phyloP scores from a whole-genome alignment of 176 grass and related monocot species.

The Hsuehochloa calcarea region DNA sequence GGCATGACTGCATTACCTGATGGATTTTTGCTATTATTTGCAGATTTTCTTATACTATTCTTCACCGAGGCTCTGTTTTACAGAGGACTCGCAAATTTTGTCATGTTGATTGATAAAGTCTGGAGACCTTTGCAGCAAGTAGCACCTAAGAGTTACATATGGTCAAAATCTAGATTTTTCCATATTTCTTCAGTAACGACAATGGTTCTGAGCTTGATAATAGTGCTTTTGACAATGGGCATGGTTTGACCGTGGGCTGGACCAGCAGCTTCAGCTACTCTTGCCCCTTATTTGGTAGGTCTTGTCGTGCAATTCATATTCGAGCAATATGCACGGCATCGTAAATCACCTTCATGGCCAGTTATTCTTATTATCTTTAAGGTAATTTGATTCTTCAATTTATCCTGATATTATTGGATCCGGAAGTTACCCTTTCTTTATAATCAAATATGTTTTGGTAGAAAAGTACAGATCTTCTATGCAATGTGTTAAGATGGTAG shows the following conservation, averaged over 20 bases:
- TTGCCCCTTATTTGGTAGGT: constrained; percentile 92
- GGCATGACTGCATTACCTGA: constrained; percentile 23
- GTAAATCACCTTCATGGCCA: constrained; percentile 86
- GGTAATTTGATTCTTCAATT: constrained; percentile 43
- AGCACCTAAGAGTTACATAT: constrained; percentile 49
- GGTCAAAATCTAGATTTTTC: constrained; percentile 66
- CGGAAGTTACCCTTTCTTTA: constrained; percentile 17
- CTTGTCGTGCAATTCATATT: constrained; percentile 92
- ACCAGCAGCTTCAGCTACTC: constrained; percentile 91
- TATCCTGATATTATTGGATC: background rate
- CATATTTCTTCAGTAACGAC: constrained; percentile 81
- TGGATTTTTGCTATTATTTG: constrained; percentile 14
- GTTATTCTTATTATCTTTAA: constrained; percentile 94
- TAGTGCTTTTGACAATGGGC: constrained; percentile 94
- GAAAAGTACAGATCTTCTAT: background rate
- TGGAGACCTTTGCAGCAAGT: constrained; percentile 72
- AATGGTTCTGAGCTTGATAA: constrained; percentile 84
- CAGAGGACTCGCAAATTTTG: constrained; percentile 76
- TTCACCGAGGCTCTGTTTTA: constrained; percentile 98
- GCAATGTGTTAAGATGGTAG: constrained; percentile 8
- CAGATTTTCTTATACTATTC: constrained; percentile 99
- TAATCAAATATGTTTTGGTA: background rate
- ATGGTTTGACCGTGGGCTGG: constrained; percentile 99
- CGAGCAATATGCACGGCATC: constrained; percentile 74
- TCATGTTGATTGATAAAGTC: constrained; percentile 77